Base-by-base conservation (phyloP, 1,139 yeast genomes). In the Lodderomyces beijingensis region DNA sequence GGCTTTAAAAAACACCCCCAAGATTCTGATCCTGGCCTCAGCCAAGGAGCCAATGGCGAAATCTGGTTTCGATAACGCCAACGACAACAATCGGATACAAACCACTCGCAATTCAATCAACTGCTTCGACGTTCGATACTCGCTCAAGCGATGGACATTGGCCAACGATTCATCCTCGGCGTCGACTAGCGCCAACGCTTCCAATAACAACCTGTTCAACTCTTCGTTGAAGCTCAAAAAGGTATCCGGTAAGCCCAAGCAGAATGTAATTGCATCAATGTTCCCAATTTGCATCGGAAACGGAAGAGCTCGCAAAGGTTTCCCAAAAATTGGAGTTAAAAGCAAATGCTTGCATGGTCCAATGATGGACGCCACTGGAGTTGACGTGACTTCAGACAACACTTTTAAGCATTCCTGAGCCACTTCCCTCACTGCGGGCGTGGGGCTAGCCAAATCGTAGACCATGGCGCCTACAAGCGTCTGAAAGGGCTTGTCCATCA, bases 271-370 rank as follows among this genome's bases (percentile, higher is more conserved):
- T 1, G 97, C 98, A 59, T 91, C 98, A 40, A 93, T 88, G 55
- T 91, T 89, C 21, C 98, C 98, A 37, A 93, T 91, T 60, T 93
- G 98, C 96, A 89, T 91, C 3, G 96, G 94, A 62, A 93, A 91
- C 0, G 99, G 98, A 41, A 93, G 68, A 0, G 98, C 98, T 41
- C 99, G 71, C 39, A 93, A 62, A 1, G 99, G 99, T 51, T 93
- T 93, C 5, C 96, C 95, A 62, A 91, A 93, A 27, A 93, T 91
- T 6, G 98, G 98, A 1, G 94, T 86, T 31, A 93, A 62, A 28
- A 93, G 65, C 29, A 89, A 75, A 28, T 77, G 82, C 46, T 87
- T 86, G 31, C 93, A 88, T 11, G 94, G 94, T 8, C 77, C 77
- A 57, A 93, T 79, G 43, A 93, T 73, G 1, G 79, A 74, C 1